Evolutionary conservation across 2,329 filamentous ascomycete genomes (phyloP).

Genomic region (Periconia digitata): DNA sequence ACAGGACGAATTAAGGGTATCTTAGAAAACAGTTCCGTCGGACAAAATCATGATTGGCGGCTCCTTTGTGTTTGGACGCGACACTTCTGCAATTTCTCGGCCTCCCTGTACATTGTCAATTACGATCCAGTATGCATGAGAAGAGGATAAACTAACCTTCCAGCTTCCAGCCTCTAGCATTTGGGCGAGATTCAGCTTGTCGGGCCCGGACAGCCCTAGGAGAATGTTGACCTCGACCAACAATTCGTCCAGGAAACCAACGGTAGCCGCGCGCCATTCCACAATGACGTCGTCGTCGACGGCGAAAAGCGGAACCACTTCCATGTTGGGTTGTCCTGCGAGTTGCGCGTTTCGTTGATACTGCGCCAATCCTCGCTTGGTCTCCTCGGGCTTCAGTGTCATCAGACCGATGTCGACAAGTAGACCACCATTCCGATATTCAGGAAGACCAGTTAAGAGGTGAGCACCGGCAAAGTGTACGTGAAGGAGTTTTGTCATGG

Average conservation of each 20-base stretch:
- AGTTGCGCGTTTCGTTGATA: conserved; percentile 71
- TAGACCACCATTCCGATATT: conserved; percentile 89
- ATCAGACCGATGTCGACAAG: conserved; percentile 84
- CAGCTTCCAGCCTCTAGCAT: conserved; percentile 95
- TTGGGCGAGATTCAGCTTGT: conserved; percentile 77
- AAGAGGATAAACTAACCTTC: conserved; percentile 68
- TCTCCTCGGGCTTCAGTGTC: conserved; percentile 70
- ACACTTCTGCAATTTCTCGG: conserved; percentile 92
- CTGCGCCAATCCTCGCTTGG: conserved; percentile 68
- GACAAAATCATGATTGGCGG: conserved; percentile 95
- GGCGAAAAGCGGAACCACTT: conserved; percentile 73
- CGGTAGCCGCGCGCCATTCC: conserved; percentile 75
- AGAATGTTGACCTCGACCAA: conserved; percentile 68
- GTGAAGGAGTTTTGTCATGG: conserved; percentile 78
- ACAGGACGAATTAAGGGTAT: conserved; percentile 38
- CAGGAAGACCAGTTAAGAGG: conserved; percentile 83
- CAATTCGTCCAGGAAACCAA: conserved; percentile 73
- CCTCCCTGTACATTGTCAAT: conserved; percentile 65
- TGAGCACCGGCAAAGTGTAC: conserved; percentile 81
- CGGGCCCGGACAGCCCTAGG: conserved; percentile 68
- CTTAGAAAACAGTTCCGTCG: conserved; percentile 92
- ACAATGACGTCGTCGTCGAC: conserved; percentile 77
- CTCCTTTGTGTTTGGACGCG: conserved; percentile 92
- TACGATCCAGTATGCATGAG: conserved; percentile 1
- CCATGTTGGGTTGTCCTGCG: conserved; percentile 70